Evolutionary conservation across 257 asterid species (phyloP).

Genomic region (Fraxinus excelsior): DNA sequence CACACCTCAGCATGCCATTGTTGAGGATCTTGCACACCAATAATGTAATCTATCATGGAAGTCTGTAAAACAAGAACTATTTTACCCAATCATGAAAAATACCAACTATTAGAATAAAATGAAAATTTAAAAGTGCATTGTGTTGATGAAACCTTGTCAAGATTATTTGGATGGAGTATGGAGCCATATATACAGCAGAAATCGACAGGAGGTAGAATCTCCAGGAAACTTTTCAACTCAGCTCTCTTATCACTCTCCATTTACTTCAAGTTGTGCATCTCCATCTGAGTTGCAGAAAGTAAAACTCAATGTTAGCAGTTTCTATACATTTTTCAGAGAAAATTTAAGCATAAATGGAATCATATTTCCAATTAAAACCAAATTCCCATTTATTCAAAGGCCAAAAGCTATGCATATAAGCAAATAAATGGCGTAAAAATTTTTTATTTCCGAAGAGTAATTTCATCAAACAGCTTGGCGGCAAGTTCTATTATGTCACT

Average conservation of each 20-base stretch:
- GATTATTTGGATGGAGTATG: slow-evolving; percentile 78
- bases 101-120: background rate
- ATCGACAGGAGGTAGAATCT: slow-evolving; percentile 76
- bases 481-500: background rate
- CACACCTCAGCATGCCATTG: slow-evolving; percentile 87
- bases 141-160: slow-evolving; percentile 53
- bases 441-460: slow-evolving; percentile 16
- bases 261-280: slow-evolving; percentile 19
- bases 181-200: slow-evolving; percentile 86
- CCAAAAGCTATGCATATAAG: background rate
- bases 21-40: slow-evolving; percentile 83
- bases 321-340: background rate
- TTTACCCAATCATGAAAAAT: background rate
- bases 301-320: slow-evolving; percentile 1
- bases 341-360: background rate
- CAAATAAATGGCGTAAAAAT: background rate
- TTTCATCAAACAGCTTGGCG: slow-evolving; percentile 36
- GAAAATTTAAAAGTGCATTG: background rate
- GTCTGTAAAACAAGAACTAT: slow-evolving; percentile 34
- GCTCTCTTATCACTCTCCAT: slow-evolving; percentile 43
- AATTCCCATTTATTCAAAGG: background rate
- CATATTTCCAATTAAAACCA: background rate
- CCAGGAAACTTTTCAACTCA: slow-evolving; percentile 48
- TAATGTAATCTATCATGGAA: slow-evolving; percentile 82
- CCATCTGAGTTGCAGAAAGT: slow-evolving; percentile 18